phyloP scores from a whole-genome alignment of 345 rosid species.

The Sonneratia caseolaris region DNA sequence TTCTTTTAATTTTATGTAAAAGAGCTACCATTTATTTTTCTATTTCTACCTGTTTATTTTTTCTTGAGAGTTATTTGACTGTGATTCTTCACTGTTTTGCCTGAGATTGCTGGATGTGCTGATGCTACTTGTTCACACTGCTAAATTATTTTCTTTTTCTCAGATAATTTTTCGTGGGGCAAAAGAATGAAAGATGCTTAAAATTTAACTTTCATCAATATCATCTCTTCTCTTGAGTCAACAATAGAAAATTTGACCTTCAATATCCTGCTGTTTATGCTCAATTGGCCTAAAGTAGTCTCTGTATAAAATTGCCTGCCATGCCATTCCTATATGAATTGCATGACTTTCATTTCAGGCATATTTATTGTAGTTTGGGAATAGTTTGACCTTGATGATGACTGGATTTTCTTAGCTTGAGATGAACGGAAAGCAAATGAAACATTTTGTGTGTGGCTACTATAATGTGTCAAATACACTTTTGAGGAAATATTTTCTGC shows the following conservation, averaged over 20 bases:
- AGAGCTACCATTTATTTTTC: neutral
- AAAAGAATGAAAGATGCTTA: neutral
- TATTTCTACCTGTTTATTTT: neutral
- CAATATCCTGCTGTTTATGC: neutral
- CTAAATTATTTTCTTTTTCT: neutral
- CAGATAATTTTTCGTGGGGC: neutral
- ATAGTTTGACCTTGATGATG: neutral
- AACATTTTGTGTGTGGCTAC: neutral
- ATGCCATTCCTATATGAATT: neutral
- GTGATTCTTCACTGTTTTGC: neutral
- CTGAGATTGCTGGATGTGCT: neutral
- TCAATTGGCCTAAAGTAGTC: neutral
- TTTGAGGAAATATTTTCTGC: neutral
- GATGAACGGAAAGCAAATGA: neutral
- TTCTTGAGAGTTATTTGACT: neutral
- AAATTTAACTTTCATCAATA: neutral
- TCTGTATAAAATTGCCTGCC: neutral
- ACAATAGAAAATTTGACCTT: neutral
- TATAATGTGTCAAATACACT: neutral
- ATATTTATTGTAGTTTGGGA: neutral
- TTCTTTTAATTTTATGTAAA: conserved; percentile 10
- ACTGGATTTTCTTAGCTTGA: neutral
- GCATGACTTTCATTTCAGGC: neutral
- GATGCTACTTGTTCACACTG: neutral
- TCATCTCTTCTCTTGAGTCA: neutral